Evolutionary conservation across 2,329 filamentous ascomycete species (phyloP).

Genomic region (Cladosporium velox): DNA sequence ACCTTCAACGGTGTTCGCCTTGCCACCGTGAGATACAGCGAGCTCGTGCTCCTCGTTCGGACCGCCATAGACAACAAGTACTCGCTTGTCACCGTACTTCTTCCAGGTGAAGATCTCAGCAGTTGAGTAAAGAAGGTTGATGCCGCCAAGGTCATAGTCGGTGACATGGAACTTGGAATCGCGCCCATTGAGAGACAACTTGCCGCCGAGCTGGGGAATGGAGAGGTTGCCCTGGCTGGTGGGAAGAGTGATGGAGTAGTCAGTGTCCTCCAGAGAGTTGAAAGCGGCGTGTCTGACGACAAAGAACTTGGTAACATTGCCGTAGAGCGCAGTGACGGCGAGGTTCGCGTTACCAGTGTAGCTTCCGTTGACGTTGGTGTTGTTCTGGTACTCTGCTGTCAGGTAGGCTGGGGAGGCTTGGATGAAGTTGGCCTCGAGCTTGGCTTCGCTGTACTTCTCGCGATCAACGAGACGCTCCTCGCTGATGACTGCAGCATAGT

Average conservation of each 20-base stretch:
- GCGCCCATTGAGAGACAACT: conserved; percentile 60
- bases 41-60: conserved; percentile 65
- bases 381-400: conserved; percentile 56
- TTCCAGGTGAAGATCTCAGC: conserved; percentile 73
- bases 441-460: conserved; percentile 79
- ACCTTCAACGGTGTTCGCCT: conserved; percentile 45
- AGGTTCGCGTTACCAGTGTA: conserved; percentile 56
- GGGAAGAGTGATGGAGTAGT: conserved; percentile 64
- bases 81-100: conserved; percentile 59
- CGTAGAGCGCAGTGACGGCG: conserved; percentile 63
- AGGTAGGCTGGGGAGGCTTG: conserved; percentile 72
- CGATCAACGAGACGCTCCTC: conserved; percentile 69
- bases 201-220: conserved; percentile 61
- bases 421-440: conserved; percentile 73
- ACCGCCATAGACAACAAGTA: conserved; percentile 66
- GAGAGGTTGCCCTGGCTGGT: conserved; percentile 60
- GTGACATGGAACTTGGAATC: conserved; percentile 69
- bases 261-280: conserved; percentile 56
- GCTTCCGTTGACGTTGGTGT: conserved; percentile 49
- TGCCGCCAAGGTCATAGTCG: conserved; percentile 65
- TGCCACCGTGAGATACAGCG: conserved; percentile 46
- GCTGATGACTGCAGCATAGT: conserved; percentile 64
- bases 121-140: conserved; percentile 65
- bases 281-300: conserved; percentile 66
- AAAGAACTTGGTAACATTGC: conserved; percentile 61